Percentiles rank a stretch among this genome's conserved stretches.
phyloP scores from a whole-genome alignment of 306 rosid genomes.

The Castanea sativa region DNA sequence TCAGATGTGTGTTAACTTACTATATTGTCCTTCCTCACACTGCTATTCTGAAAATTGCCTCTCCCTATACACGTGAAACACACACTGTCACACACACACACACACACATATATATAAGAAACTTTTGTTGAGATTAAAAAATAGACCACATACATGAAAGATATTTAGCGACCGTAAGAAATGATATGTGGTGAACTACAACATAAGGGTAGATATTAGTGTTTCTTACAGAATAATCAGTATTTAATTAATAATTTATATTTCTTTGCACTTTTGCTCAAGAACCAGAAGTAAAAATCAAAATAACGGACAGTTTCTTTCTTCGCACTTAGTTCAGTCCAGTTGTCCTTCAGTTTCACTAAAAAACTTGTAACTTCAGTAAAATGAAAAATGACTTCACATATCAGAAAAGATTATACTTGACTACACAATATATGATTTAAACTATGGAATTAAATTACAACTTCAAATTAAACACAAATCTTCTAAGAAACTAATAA shows the following conservation, averaged over 20 bases:
- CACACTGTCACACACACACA: too few species aligned
- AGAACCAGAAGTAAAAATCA: neutral
- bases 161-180: slow-evolving; percentile 18
- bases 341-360: neutral
- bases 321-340: neutral
- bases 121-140: too few species aligned
- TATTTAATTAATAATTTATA: too few species aligned
- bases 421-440: neutral
- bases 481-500: neutral
- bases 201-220: neutral
- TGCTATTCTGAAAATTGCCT: too few species aligned
- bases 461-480: neutral
- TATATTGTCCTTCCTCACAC: too few species aligned
- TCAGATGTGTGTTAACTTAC: too few species aligned
- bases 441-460: too few species aligned
- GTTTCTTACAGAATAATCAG: too few species aligned
- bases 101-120: too few species aligned
- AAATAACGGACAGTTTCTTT: neutral
- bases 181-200: neutral
- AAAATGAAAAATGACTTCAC: neutral
- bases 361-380: neutral
- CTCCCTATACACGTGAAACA: slow-evolving; percentile 36
- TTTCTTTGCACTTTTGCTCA: neutral
- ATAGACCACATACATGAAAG: too few species aligned
- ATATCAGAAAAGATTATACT: neutral